phyloP scores from a whole-genome alignment of 2,329 filamentous ascomycete genomes.

The Colletotrichum navitas region DNA sequence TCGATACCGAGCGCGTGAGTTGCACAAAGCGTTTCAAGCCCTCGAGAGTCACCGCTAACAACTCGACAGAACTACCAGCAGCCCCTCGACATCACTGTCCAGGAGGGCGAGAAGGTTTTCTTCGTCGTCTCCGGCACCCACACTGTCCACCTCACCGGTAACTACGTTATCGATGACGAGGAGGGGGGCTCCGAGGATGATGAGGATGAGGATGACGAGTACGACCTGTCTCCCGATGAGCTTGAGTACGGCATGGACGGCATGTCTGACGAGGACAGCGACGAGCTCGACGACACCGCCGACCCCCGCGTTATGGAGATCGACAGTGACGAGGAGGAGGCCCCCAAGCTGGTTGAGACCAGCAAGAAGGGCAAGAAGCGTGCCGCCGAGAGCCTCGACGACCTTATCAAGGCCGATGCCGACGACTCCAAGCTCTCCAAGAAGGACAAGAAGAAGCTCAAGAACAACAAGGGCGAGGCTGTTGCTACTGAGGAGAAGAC shows the following conservation, averaged over 20 bases:
- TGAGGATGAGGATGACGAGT: slow-evolving; percentile 77
- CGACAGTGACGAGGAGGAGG: slow-evolving; percentile 82
- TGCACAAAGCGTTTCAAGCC: background rate
- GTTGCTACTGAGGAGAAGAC: slow-evolving; percentile 69
- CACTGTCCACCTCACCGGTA: slow-evolving; percentile 92
- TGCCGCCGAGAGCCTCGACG: slow-evolving; percentile 82
- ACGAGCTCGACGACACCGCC: slow-evolving; percentile 82
- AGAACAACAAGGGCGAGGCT: slow-evolving; percentile 97
- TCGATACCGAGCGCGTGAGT: slow-evolving; percentile 90
- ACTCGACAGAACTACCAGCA: slow-evolving; percentile 87
- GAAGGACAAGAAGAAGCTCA: slow-evolving; percentile 97
- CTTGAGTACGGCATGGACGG: slow-evolving; percentile 81
- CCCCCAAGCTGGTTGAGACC: slow-evolving; percentile 66
- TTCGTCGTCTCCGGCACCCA: slow-evolving; percentile 93
- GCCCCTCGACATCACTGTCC: slow-evolving; percentile 90
- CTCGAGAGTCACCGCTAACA: slow-evolving; percentile 19
- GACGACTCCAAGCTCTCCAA: slow-evolving; percentile 86
- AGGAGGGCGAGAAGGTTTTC: slow-evolving; percentile 89
- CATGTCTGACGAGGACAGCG: slow-evolving; percentile 78
- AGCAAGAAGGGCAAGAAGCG: slow-evolving; percentile 89
- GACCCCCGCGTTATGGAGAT: slow-evolving; percentile 88
- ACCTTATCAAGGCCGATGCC: slow-evolving; percentile 80
- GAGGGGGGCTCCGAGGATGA: slow-evolving; percentile 74
- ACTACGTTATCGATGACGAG: slow-evolving; percentile 85
- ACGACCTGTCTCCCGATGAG: slow-evolving; percentile 86